Base-by-base conservation (phyloP, 176 grass and related monocot species). In the Neostapfia colusana region DNA sequence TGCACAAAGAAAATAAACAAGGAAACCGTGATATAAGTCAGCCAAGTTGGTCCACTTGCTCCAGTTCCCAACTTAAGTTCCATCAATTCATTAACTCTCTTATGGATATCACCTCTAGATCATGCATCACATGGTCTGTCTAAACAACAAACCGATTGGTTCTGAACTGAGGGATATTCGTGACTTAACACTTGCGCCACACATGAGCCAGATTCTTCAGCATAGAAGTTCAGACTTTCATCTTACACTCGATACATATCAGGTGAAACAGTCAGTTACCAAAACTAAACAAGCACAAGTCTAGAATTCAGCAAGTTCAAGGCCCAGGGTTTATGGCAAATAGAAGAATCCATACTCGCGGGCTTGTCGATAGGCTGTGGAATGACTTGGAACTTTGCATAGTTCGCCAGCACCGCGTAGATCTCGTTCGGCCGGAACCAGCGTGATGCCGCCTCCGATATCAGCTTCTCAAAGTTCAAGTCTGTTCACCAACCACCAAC, bases 351-450 rank as follows among this genome's bases (percentile, higher is more conserved):
- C 59, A 56, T 99, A 99, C 95, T 99, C 40, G 40, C 18, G 37
- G 95, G 95, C 59, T 86, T 88, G 58, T 90, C 63, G 42, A 85
- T 73, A 31, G 92, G 95, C 36, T 92, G 89, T 4, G 95, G 85
- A 48, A 92, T 83, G 82, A 99, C 72, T 70, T 83, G 90, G 74
- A 92, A 84, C 63, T 79, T 87, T 24, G 74, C 69, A 46, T 89
- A 43, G 79, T 99, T 99, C 2, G 89, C 87, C 38, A 99, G 46
- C 56, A 99, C 74, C 59, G 95, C 92, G 35, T 92, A 87, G 63
- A 99, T 85, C 91, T 99, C 95, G 81, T 99, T 99, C 0, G 95
- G 87, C 76, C 85, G 81, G 87, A 99, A 90, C 95, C 89, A 95
- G 14, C 95, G 87, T 14, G 74, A 51, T 35, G 59, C 59, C 3